Base-by-base conservation (phyloP, 192 early-diverging fungal species). In the Geranomyces variabilis region DNA sequence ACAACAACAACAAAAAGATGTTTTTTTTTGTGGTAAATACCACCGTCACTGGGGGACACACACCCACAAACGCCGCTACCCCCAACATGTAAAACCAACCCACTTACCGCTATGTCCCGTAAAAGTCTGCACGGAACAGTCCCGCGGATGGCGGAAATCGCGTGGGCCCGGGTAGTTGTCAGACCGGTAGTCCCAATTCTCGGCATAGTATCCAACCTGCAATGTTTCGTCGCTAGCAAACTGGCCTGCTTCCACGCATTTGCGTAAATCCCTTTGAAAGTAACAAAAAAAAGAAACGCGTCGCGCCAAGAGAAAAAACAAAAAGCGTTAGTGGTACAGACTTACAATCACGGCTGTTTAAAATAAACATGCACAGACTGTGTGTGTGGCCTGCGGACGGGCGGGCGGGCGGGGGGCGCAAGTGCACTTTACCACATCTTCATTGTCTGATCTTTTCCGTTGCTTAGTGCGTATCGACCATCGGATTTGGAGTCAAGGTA, bases 371-470 rank as follows among this genome's bases (percentile, higher is more conserved):
- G n/a, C n/a, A n/a, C n/a, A n/a, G n/a, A n/a, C n/a, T n/a, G n/a
- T n/a, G n/a, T n/a, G n/a, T n/a, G n/a, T n/a, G n/a, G n/a, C n/a
- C n/a, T n/a, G n/a, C n/a, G n/a, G n/a, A n/a, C n/a, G n/a, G n/a
- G n/a, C n/a, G n/a, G n/a, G n/a, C n/a, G n/a, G n/a, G n/a, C n/a
- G n/a, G n/a, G n/a, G n/a, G n/a, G n/a, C n/a, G n/a, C n/a, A n/a
- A n/a, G n/a, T n/a, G n/a, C n/a, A n/a, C 14, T 47, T 45, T 24
- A 67, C 69, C 87, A 91, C 0, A 90, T 51, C 43, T 87, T 87
- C 81, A 88, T 85, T 17, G 66, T 76, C 70, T 92, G 90, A 69
- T 92, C 90, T 74, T 92, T 92, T n/a, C 80, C 83, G 63, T 90
- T 92, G 28, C 84, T 88, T 0, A 89, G 68, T 10, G 80, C 75